Percentiles rank a stretch among this genome's conserved stretches.
Evolutionary conservation across 371 early-diverging fungal genomes (phyloP).

Genomic region (Lichtheimia hyalospora): DNA sequence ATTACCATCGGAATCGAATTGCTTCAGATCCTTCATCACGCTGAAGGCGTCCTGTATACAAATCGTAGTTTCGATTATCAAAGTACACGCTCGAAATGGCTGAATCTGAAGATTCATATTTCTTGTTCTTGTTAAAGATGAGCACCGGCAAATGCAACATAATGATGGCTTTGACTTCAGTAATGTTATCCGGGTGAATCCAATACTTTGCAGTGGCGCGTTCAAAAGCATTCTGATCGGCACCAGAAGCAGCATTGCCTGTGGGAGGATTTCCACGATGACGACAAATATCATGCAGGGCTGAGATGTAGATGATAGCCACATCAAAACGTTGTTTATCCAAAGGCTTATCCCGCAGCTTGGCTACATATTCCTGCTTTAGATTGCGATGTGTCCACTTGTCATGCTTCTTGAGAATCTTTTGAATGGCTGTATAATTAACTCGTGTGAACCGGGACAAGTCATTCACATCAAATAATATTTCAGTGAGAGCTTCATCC

Average conservation of each 20-base stretch:
- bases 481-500: constrained; percentile 73
- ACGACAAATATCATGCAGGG: constrained; percentile 84
- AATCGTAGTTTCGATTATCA: constrained; percentile 83
- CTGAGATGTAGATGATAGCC: constrained; percentile 82
- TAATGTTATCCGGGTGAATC: constrained; percentile 93
- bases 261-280: constrained; percentile 59
- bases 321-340: constrained; percentile 86
- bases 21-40: constrained; percentile 88
- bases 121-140: constrained; percentile 43
- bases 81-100: constrained; percentile 90
- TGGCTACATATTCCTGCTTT: constrained; percentile 67
- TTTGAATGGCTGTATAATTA: constrained; percentile 93
- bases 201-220: constrained; percentile 94
- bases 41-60: constrained; percentile 84
- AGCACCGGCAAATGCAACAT: constrained; percentile 89
- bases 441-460: constrained; percentile 88
- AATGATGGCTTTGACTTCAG: constrained; percentile 84
- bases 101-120: constrained; percentile 27
- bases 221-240: constrained; percentile 78
- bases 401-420: constrained; percentile 95
- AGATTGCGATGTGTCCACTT: constrained; percentile 46
- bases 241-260: constrained; percentile 61
- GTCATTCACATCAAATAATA: constrained; percentile 84
- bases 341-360: constrained; percentile 77
- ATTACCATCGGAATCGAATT: constrained; percentile 88